Evolutionary conservation across 1,139 yeast species (phyloP), one percentile per base, ranked within the genome.

Genomic region (Ashbya aceris): DNA sequence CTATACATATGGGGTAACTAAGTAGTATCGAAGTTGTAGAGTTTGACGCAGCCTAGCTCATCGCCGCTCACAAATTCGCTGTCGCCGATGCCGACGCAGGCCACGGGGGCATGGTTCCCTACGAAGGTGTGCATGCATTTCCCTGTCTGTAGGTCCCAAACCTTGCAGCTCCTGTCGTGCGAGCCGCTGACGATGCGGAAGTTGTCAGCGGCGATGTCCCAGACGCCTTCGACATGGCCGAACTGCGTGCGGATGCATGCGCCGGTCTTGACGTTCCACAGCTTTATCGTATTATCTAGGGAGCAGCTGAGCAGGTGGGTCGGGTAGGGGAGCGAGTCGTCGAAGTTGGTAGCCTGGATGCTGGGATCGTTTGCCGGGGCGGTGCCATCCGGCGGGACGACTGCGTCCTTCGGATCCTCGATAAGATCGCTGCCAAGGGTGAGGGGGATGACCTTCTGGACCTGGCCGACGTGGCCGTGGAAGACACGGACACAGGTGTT

Each of bases 201-300:
- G 35, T 91, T 87, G 66, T 91, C 97, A 0, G 96, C 94, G 12
- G 91, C 86, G 46, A 91, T 83, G 33, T 91, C 85, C 96, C 97
- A 89, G 13, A 91, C 95, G 13, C 97, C 97, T 63, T 91, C 97
- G 42, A 89, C 86, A 58, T 91, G 98, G 5, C 98, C 98, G 65
- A 89, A 89, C 60, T 91, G 89, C 0, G 98, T 89, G 45, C 96
- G 72, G 13, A 86, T 77, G 57, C 97, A 89, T 60, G 77, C 77
- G 3, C 96, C 96, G 0, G 93, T 76, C 48, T 71, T 70, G 30
- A 87, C 81, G 54, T 87, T 94, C 97, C 97, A 91, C 39, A 91
- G 65, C 61, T 89, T 87, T 58, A 91, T 86, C 10, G 97, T 89
- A 61, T 87, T 89, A 62, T 91, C 98, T 43, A 91, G 68, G 0